Percentiles rank a stretch among this genome's conserved stretches.
Conservation (phyloP, 140 eudicot species). For the Stevia rebaudiana region DNA sequence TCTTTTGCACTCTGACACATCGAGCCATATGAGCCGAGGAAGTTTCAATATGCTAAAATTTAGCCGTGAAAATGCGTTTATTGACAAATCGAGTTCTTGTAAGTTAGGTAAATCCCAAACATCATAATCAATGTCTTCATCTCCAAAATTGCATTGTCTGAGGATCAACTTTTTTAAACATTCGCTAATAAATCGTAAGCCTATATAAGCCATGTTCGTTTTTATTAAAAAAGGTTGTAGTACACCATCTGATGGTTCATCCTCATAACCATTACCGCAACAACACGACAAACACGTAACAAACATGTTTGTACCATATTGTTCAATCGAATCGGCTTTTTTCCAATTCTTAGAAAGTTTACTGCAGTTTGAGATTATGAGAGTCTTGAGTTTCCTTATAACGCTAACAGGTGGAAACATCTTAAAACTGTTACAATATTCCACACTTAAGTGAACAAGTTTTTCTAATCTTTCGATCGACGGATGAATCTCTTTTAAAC, state of each 20-base stretch:
- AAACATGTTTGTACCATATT: background rate
- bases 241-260: background rate
- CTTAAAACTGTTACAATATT: conserved; percentile 9
- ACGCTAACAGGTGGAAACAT: conserved; percentile 10
- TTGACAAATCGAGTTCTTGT: conserved; percentile 21
- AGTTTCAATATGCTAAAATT: conserved; percentile 16
- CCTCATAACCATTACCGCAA: background rate
- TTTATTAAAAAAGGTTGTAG: background rate
- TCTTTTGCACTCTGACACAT: background rate
- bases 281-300: background rate
- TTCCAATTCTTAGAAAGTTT: background rate
- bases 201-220: background rate
- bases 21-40: conserved; percentile 18
- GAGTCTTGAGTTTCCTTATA: conserved; percentile 6
- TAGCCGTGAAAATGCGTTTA: conserved; percentile 9
- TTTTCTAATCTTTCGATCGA: conserved; percentile 15
- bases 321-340: background rate
- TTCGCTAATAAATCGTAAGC: background rate
- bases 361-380: background rate
- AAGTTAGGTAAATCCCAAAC: conserved; percentile 21
- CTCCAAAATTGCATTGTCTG: conserved; percentile 16
- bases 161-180: conserved; percentile 22
- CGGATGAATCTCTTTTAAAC: conserved; percentile 25
- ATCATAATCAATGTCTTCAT: conserved; percentile 7
- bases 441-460: conserved; percentile 14